Conservation (phyloP, 148 eudicot species). For the Dysphania ambrosioides region DNA sequence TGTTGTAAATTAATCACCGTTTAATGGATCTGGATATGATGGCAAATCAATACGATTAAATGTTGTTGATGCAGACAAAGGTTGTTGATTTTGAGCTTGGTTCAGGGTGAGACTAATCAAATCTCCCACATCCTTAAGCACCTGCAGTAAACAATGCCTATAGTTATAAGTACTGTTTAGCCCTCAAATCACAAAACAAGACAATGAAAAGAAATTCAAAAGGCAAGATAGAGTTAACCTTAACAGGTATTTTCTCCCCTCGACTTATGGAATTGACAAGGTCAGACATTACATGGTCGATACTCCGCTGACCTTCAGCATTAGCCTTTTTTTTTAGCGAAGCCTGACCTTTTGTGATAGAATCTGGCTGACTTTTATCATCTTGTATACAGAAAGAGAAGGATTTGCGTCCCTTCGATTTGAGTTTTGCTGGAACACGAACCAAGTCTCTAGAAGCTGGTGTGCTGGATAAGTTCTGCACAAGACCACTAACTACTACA, state of each 20-base stretch:
- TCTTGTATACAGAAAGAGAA: slow-evolving; percentile 68
- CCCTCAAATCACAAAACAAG: background rate
- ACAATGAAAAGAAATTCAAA: slow-evolving; percentile 3
- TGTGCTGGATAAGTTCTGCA: slow-evolving; percentile 38
- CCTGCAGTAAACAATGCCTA: slow-evolving; percentile 40
- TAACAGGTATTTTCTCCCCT: slow-evolving; percentile 72
- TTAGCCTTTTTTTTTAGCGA: slow-evolving; percentile 46
- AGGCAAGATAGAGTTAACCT: slow-evolving; percentile 45
- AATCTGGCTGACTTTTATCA: slow-evolving; percentile 38
- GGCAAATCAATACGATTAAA: slow-evolving; percentile 86
- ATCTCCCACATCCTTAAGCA: slow-evolving; percentile 72
- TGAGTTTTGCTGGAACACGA: slow-evolving; percentile 81
- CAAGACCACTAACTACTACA: slow-evolving; percentile 60
- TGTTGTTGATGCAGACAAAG: slow-evolving; percentile 79
- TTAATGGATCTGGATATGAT: slow-evolving; percentile 68
- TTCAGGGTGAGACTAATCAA: slow-evolving; percentile 54
- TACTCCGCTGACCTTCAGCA: slow-evolving; percentile 40
- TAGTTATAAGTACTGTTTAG: background rate
- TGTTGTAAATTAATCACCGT: slow-evolving; percentile 43
- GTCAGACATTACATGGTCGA: slow-evolving; percentile 65
- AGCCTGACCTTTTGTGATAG: slow-evolving; percentile 38
- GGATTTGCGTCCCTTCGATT: slow-evolving; percentile 56
- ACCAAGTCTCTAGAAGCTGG: slow-evolving; percentile 42
- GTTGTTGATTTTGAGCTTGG: slow-evolving; percentile 69
- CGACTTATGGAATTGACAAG: slow-evolving; percentile 60